A percentile compares a stretch with the other conserved stretches of the same genome.
These are phyloP conservation scores for Centrapalus pauciflorus DNA, from an alignment of 129 eudicot species.

Conservation along the genomic window DNA sequence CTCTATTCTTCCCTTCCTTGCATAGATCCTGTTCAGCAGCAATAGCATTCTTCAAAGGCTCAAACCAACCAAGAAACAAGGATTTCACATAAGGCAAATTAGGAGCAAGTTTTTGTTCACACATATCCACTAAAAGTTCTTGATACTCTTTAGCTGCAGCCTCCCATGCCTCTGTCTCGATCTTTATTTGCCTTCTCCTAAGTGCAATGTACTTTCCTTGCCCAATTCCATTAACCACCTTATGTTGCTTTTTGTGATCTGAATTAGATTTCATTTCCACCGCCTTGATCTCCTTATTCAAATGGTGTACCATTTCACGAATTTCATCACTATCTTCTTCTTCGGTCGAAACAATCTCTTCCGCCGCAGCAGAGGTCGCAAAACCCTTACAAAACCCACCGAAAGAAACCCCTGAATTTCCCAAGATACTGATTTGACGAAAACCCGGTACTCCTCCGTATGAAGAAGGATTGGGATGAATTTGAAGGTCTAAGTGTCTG, in stretches of 20 bases:
- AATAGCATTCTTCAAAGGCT: conserved; percentile 79
- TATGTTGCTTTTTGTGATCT: conserved; percentile 25
- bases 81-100: conserved; percentile 93
- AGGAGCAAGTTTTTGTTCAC: conserved; percentile 94
- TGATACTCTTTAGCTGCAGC: conserved; percentile 87
- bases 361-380: conserved; percentile 50
- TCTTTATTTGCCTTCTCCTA: conserved; percentile 64
- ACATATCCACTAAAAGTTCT: conserved; percentile 87
- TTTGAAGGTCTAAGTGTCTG: neutral
- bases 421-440: conserved; percentile 10
- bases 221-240: conserved; percentile 54
- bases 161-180: conserved; percentile 92
- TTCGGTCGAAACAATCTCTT: conserved; percentile 59
- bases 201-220: conserved; percentile 50
- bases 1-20: conserved; percentile 51
- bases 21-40: conserved; percentile 70
- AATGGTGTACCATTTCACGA: conserved; percentile 48
- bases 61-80: conserved; percentile 96
- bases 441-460: conserved; percentile 7
- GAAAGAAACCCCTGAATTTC: conserved; percentile 10
- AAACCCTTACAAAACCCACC: conserved; percentile 28
- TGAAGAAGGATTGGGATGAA: conserved; percentile 3
- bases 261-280: neutral
- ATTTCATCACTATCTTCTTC: conserved; percentile 74
- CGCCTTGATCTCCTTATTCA: conserved; percentile 33